Percentiles rank a stretch among this genome's conserved stretches.
Conservation (phyloP, 257 asterid species). For the Ilex asprella region DNA sequence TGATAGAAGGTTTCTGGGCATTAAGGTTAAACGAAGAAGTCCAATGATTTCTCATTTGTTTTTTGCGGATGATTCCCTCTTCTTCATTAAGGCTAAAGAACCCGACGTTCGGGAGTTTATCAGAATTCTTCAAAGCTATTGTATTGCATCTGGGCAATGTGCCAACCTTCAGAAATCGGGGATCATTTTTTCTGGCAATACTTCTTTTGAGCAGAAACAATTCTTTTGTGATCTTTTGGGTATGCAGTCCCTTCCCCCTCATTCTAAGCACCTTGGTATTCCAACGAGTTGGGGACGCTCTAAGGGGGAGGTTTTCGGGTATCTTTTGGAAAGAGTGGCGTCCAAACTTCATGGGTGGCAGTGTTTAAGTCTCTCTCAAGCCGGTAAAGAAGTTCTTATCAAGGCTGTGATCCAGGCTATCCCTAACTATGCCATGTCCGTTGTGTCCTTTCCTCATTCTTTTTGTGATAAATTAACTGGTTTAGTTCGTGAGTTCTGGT, state of each 20-base stretch:
- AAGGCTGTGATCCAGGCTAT: slow-evolving; percentile 1
- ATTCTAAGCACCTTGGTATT: background rate
- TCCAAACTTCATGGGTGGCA: background rate
- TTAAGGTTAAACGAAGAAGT: background rate
- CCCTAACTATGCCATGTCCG: background rate
- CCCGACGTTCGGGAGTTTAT: background rate
- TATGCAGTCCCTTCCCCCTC: background rate
- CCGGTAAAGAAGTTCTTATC: slow-evolving; percentile 1
- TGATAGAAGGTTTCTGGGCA: background rate
- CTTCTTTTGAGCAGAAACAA: background rate
- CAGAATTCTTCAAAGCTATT: background rate
- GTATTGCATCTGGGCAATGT: background rate
- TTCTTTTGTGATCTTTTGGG: background rate
- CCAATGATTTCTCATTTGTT: background rate
- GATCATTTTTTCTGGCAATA: background rate
- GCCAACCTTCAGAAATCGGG: background rate
- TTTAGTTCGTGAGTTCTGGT: too few relatives aligned
- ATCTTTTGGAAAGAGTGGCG: background rate
- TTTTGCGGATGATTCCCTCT: background rate
- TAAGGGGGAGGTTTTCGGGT: background rate
- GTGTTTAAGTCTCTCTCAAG: background rate
- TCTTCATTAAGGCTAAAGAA: background rate
- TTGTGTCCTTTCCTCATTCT: too few relatives aligned
- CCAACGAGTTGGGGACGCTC: background rate
- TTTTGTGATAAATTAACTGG: too few relatives aligned